phyloP scores from a whole-genome alignment of 345 rosid species.

The Linum tenue region DNA sequence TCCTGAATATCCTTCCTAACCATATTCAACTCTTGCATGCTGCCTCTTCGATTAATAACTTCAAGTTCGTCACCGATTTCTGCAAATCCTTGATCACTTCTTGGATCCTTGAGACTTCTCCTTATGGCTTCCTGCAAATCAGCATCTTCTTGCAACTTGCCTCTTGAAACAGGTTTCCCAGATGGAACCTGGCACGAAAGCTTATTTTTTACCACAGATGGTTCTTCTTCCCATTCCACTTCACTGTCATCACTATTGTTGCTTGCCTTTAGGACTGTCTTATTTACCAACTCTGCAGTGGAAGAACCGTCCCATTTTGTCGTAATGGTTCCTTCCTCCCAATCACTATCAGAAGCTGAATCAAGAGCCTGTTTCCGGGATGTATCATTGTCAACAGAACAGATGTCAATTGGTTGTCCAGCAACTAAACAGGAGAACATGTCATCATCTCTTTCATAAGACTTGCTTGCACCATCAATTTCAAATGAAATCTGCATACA shows the following conservation, averaged over 20 bases:
- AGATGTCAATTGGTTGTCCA: conserved; percentile 34
- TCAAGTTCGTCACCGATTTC: conserved; percentile 19
- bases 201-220: conserved; percentile 20
- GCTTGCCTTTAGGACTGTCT: conserved; percentile 23
- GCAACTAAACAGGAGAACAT: conserved; percentile 66
- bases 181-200: conserved; percentile 20
- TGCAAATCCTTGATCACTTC: conserved; percentile 17
- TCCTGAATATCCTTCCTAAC: conserved; percentile 13
- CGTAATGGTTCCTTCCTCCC: conserved; percentile 49
- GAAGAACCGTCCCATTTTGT: conserved; percentile 16
- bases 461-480: conserved; percentile 37
- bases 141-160: conserved; percentile 67
- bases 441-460: conserved; percentile 50
- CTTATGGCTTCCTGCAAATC: conserved; percentile 78
- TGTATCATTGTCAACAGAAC: conserved; percentile 33
- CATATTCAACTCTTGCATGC: conserved; percentile 14
- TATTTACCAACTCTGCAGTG: conserved; percentile 20
- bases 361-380: conserved; percentile 23
- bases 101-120: conserved; percentile 64
- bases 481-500: conserved; percentile 71
- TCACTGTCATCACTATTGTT: conserved; percentile 41
- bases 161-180: conserved; percentile 38
- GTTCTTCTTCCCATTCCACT: conserved; percentile 65
- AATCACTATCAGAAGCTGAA: conserved; percentile 57
- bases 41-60: conserved; percentile 22